Base-by-base conservation (phyloP, 495 filamentous ascomycete genomes). In the Penicillium maclennaniae region DNA sequence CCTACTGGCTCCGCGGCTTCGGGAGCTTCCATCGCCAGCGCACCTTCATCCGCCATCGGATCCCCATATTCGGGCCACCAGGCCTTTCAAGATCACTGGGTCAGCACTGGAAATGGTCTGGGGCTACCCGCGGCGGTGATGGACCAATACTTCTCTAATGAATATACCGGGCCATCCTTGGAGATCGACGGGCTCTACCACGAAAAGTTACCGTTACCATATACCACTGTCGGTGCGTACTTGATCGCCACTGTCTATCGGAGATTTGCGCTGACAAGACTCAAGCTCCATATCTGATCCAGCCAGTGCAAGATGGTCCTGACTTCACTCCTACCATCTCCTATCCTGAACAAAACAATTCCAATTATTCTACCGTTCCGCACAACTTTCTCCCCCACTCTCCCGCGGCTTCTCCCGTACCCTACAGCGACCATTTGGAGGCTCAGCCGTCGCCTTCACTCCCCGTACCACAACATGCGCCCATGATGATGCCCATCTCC, bases 151-250 rank as follows among this genome's bases (percentile, higher is more conserved):
- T 84, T 83, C 66, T 26, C 76, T 61, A 72, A 77, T 67, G 73
- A 78, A 53, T 73, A 67, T 69, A 59, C 69, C 54, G 63, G 59
- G 1, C 61, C 46, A 28, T n/a, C 51, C 0, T 44, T 69, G 25
- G 74, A 77, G 15, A 53, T 67, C 40, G 74, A 77, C 10, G 66
- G 43, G 6, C 60, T 68, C 39, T 72, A 66, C 56, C 83, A 82
- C 58, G 86, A 87, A 51, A 89, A 87, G 58, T 61, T 76, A 37
- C 57, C 73, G 26, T 61, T 76, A 37, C 57, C 73, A 25, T 69
- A 72, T 53, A 79, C 79, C 46, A 91, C 81, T 76, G 86, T 96
- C 73, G 89, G 91, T 96, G 82, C 86, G 91, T 93, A n/a, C 23
- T 40, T 16, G 14, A 46, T 50, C n/a, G 7, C 26, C 14, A 21